Evolutionary conservation across 257 asterid genomes (phyloP), one percentile per base, ranked within the genome.

Genomic region (Galeopsis tetrahit): DNA sequence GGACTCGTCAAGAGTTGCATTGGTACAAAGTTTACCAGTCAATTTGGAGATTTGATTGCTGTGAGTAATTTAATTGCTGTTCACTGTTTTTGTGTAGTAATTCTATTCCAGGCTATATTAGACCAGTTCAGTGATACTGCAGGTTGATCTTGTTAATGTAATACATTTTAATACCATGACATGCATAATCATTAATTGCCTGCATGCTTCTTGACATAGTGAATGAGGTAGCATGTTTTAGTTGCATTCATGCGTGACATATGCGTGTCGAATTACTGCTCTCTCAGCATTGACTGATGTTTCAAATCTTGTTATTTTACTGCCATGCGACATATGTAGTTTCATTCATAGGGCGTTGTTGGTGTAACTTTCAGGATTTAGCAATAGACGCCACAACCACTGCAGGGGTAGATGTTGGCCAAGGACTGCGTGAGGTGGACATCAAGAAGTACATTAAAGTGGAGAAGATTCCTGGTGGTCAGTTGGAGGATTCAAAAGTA

Each of bases 401-500:
- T 1, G 96, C 86, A 15, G 99, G 99, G 17, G 97, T 94, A 55
- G 99, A 94, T 2, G 66, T 87, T 62, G 99, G 97, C 38, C 97
- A 88, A 78, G 99, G 99, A 14, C 61, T 91, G 69, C 95, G 96
- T 21, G 99, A 94, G 72, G 96, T 94, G 74, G 99, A 94, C 76
- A 89, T 94, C 73, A 91, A 91, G 85, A 94, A 90, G 80, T 95
- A 92, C 84, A 86, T 94, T 36, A 95, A 92, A 85, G 89, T 95
- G 68, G 99, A 95, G 90, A 95, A 95, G 85, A 69, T 94, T 76
- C 98, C 98, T 14, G 98, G 99, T 71, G 96, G 96, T 52, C 98
- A 87, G 80, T 85, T 94, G 89, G 99, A 94, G 71, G 96, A 91
- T 80, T 94, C 99, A n/a, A 75, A 80, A 71, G 99, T 90, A 64